Percentiles rank a stretch among this genome's conserved stretches.
phyloP scores from a whole-genome alignment of 2,329 filamentous ascomycete genomes.

The Dryadomyces quercivorus region DNA sequence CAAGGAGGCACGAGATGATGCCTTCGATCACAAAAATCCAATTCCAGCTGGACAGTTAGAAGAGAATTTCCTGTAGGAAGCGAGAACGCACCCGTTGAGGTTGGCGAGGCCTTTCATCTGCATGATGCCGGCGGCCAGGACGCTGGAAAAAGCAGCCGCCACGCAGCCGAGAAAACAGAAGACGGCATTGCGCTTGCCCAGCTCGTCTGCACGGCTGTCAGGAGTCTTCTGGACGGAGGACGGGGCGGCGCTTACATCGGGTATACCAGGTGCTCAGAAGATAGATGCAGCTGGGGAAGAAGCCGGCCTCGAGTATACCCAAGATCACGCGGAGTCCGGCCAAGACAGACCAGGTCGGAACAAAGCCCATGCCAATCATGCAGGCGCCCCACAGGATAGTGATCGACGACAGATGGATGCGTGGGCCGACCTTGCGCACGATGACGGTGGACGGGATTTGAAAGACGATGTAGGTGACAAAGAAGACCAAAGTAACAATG shows the following conservation, averaged over 20 bases:
- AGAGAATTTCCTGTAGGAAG: background rate
- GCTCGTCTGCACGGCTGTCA: constrained; percentile 35
- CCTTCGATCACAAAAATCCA: constrained; percentile 54
- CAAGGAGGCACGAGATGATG: constrained; percentile 40
- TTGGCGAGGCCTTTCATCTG: constrained; percentile 45
- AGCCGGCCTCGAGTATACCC: constrained; percentile 56
- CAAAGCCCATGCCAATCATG: constrained; percentile 57
- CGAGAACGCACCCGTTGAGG: constrained; percentile 18
- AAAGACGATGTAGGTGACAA: constrained; percentile 59
- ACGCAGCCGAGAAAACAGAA: constrained; percentile 60
- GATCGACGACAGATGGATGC: constrained; percentile 41
- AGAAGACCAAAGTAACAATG: constrained; percentile 62
- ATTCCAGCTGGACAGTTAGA: constrained; percentile 35
- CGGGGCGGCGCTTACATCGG: constrained; percentile 32
- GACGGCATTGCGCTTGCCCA: constrained; percentile 55
- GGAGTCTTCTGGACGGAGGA: background rate
- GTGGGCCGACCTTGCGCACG: constrained; percentile 53
- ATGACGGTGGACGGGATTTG: constrained; percentile 61
- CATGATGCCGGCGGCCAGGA: constrained; percentile 59
- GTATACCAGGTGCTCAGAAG: constrained; percentile 66
- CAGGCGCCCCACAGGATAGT: constrained; percentile 45
- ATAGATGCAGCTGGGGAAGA: constrained; percentile 60
- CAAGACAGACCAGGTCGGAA: constrained; percentile 36
- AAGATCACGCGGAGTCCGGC: constrained; percentile 45
- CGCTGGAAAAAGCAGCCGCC: constrained; percentile 53